phyloP scores from a whole-genome alignment of 1,139 yeast genomes.

The Pichia sp. region DNA sequence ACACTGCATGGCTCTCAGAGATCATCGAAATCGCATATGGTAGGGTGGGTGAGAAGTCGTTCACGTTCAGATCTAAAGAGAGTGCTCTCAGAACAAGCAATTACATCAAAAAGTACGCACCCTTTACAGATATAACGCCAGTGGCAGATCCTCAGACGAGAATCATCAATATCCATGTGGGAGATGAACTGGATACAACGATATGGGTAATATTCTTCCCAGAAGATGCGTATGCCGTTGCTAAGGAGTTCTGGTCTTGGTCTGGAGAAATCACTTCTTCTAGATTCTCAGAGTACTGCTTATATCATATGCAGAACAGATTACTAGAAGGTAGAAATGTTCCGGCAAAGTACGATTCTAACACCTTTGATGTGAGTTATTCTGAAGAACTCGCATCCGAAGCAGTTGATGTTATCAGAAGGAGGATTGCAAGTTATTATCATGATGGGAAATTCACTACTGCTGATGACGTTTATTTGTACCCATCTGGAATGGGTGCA shows the following conservation, averaged over 20 bases:
- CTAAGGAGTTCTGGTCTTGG: constrained; percentile 93
- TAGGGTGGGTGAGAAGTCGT: constrained; percentile 61
- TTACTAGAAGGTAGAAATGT: constrained; percentile 22
- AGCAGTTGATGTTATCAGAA: constrained; percentile 69
- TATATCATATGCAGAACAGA: constrained; percentile 50
- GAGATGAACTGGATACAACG: constrained; percentile 57
- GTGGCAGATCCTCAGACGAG: constrained; percentile 36
- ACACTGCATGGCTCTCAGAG: constrained; percentile 54
- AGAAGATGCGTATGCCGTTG: constrained; percentile 45
- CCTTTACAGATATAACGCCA: constrained; percentile 27
- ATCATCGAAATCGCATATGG: constrained; percentile 58
- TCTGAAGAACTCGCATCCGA: constrained; percentile 71
- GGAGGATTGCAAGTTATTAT: too few species aligned
- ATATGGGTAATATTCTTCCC: constrained; percentile 77
- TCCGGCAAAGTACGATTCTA: constrained; percentile 68
- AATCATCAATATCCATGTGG: constrained; percentile 67
- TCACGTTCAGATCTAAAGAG: constrained; percentile 70
- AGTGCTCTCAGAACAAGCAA: constrained; percentile 84
- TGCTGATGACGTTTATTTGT: constrained; percentile 67
- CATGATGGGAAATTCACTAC: constrained; percentile 26
- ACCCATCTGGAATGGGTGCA: constrained; percentile 90
- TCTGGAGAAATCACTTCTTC: constrained; percentile 94
- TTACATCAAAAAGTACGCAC: constrained; percentile 43
- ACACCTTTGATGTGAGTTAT: constrained; percentile 68
- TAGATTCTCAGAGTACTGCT: constrained; percentile 76